A percentile compares a stretch with the other conserved stretches of the same genome.
These are phyloP conservation scores for Aspergillus sclerotialis DNA, from an alignment of 2,329 filamentous ascomycete species.

Conservation along the genomic window DNA sequence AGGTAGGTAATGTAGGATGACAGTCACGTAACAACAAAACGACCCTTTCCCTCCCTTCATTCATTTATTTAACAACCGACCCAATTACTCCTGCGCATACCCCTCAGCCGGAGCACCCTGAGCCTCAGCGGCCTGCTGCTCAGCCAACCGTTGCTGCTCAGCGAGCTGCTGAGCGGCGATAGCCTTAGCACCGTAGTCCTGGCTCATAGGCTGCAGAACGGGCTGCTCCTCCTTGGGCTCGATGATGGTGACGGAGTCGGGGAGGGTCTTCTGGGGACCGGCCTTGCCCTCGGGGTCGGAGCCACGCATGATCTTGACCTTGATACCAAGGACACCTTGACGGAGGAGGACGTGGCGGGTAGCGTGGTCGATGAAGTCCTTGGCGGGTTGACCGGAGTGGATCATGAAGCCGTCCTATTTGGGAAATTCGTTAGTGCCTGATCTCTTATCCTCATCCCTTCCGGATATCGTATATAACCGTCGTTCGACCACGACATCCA, in stretches of 20 bases:
- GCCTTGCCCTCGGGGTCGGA: conserved; percentile 99
- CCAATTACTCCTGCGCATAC: conserved; percentile 42
- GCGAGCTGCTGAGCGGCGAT: conserved; percentile 52
- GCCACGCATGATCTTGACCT: conserved; percentile 99
- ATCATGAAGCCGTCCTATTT: conserved; percentile 96
- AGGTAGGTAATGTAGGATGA: conserved; percentile 19
- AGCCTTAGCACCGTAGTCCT: conserved; percentile 98
- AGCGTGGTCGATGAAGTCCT: conserved; percentile 98
- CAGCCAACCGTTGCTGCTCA: conserved; percentile 51
- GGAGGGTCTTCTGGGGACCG: conserved; percentile 92
- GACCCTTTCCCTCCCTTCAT: no score
- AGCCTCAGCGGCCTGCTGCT: conserved; percentile 48
- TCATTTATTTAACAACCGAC: conserved; percentile 18
- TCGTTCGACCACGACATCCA: no score
- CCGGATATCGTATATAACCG: not conserved
- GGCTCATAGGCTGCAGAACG: conserved; percentile 88
- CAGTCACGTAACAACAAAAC: conserved; percentile 20
- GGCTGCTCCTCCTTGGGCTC: conserved; percentile 99
- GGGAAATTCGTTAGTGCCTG: conserved; percentile 1
- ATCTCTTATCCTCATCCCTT: conserved; percentile 6
- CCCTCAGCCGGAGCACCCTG: conserved; percentile 40
- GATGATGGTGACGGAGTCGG: conserved; percentile 98
- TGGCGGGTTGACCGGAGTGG: conserved; percentile 98
- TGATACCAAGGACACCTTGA: conserved; percentile 99
- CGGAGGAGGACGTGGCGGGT: conserved; percentile 99